phyloP scores from a whole-genome alignment of 805 yeast genomes.

The Komagataella phaffii region DNA sequence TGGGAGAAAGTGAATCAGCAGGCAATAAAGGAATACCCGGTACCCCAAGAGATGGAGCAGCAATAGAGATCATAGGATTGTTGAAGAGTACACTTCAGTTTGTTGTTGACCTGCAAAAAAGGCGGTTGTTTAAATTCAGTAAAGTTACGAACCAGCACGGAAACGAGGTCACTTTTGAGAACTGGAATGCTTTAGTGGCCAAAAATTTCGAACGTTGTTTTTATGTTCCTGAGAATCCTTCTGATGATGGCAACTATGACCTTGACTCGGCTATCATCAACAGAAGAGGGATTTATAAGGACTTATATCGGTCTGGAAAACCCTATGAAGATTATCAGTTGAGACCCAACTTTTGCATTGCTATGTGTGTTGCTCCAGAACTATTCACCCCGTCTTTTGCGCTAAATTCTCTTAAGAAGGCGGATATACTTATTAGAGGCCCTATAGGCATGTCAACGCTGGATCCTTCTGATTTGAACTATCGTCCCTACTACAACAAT shows the following conservation, averaged over 20 bases:
- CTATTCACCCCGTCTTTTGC: slow-evolving; percentile 57
- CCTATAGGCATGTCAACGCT: slow-evolving; percentile 86
- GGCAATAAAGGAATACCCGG: slow-evolving; percentile 90
- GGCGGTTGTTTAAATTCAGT: slow-evolving; percentile 43
- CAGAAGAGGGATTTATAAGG: slow-evolving; percentile 92
- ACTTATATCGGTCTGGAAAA: slow-evolving; percentile 67
- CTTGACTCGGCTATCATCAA: slow-evolving; percentile 57
- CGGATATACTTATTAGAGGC: slow-evolving; percentile 69
- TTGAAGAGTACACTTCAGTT: slow-evolving; percentile 76
- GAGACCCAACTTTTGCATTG: slow-evolving; percentile 85
- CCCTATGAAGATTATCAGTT: slow-evolving; percentile 89
- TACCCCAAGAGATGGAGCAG: slow-evolving; percentile 96
- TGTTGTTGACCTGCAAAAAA: slow-evolving; percentile 42
- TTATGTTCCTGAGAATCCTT: slow-evolving; percentile 56
- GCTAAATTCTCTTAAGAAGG: slow-evolving; percentile 46
- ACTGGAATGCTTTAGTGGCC: slow-evolving; percentile 65
- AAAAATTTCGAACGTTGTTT: slow-evolving; percentile 68
- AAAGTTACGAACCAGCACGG: slow-evolving; percentile 52
- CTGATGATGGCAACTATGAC: slow-evolving; percentile 46
- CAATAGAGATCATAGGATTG: slow-evolving; percentile 81
- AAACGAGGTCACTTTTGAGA: slow-evolving; percentile 33
- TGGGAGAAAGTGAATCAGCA: slow-evolving; percentile 89
- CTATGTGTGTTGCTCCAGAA: slow-evolving; percentile 93
- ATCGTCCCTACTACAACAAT: slow-evolving; percentile 80
- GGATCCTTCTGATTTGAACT: slow-evolving; percentile 87